Conservation (phyloP, 208 protist species). For the Wallacemonas sp. region DNA sequence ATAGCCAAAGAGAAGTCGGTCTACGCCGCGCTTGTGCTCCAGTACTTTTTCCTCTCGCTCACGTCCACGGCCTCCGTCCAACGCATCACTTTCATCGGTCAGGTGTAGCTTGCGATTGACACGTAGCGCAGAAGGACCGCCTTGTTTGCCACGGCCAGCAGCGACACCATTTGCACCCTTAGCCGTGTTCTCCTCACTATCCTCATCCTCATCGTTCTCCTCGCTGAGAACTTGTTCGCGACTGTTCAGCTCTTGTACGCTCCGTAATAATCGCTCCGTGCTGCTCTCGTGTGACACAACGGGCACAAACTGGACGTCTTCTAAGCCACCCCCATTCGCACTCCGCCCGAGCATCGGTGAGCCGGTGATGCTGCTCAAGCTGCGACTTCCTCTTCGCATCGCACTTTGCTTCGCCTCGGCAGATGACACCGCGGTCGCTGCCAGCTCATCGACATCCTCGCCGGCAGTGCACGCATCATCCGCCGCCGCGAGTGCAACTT, state of each 20-base stretch:
- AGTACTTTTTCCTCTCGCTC: slow-evolving; percentile 20
- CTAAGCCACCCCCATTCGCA: neutral
- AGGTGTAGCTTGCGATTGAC: slow-evolving; percentile 3
- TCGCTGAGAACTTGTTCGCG: neutral
- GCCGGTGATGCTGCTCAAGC: neutral
- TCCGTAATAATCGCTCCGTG: neutral
- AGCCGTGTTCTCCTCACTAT: neutral
- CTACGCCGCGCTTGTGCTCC: slow-evolving; percentile 12
- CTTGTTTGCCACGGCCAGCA: neutral
- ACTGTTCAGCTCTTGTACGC: neutral
- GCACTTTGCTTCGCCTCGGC: too few relatives aligned
- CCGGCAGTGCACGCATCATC: neutral
- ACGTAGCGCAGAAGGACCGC: too few relatives aligned
- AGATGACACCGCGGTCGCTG: neutral
- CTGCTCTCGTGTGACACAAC: neutral
- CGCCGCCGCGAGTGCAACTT: neutral
- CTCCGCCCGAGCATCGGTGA: neutral
- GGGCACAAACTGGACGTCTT: neutral
- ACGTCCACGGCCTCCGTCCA: slow-evolving; percentile 13
- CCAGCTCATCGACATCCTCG: neutral
- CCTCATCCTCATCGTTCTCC: neutral
- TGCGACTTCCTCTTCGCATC: neutral
- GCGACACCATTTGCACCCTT: neutral
- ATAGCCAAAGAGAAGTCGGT: slow-evolving; percentile 20
- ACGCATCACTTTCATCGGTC: slow-evolving; percentile 27